phyloP scores from a whole-genome alignment of 441 rosid species.

The Populus hybrid region DNA sequence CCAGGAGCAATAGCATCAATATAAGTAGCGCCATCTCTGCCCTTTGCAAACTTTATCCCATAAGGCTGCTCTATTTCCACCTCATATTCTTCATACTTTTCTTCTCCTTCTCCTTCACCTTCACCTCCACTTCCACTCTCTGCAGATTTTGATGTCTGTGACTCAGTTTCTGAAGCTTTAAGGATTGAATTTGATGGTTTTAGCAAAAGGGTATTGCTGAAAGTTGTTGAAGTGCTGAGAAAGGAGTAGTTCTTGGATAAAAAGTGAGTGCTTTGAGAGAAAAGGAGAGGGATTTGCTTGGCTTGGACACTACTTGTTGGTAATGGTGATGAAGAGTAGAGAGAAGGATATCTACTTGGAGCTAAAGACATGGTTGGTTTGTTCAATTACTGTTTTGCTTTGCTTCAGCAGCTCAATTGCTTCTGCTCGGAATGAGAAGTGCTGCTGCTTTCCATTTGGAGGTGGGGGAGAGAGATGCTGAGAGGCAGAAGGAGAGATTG shows the following conservation, averaged over 20 bases:
- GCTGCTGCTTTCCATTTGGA: background rate
- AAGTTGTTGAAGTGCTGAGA: conserved; percentile 22
- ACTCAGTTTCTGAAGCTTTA: conserved; percentile 32
- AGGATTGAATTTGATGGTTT: conserved; percentile 36
- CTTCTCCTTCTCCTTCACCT: conserved; percentile 26
- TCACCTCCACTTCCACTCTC: background rate
- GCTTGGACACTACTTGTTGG: conserved; percentile 34
- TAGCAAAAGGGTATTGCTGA: conserved; percentile 36
- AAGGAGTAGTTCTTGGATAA: conserved; percentile 31
- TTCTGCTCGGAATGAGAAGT: background rate
- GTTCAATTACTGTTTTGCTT: background rate
- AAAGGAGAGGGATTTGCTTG: conserved; percentile 34
- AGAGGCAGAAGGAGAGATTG: background rate
- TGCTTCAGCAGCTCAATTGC: background rate
- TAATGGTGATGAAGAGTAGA: conserved; percentile 54
- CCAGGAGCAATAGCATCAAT: conserved; percentile 86
- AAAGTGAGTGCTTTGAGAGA: conserved; percentile 29
- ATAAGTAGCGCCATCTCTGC: conserved; percentile 90
- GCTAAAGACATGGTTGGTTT: conserved; percentile 53
- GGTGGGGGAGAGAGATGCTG: background rate
- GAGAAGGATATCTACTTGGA: conserved; percentile 48
- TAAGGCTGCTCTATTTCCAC: background rate
- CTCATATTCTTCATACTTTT: conserved; percentile 38
- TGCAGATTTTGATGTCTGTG: background rate
- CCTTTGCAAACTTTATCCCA: conserved; percentile 36